phyloP scores from a whole-genome alignment of 75 land plant species.

The Pinus tabuliformis region DNA sequence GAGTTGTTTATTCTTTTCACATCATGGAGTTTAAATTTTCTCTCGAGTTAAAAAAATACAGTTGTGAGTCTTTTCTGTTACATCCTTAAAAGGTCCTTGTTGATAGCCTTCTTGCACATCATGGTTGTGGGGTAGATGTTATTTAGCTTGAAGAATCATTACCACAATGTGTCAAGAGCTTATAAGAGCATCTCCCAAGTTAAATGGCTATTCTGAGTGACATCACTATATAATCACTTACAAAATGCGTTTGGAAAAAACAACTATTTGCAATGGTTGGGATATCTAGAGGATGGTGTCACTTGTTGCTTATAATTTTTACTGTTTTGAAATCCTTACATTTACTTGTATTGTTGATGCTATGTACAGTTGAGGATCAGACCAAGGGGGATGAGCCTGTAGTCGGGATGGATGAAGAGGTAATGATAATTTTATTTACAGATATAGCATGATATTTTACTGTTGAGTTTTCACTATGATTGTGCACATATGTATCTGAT shows the following conservation, averaged over 20 bases:
- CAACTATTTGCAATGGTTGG: too few species aligned
- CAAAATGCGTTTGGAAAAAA: too few species aligned
- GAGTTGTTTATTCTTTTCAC: neutral
- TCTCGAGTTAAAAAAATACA: neutral
- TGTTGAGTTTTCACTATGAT: neutral
- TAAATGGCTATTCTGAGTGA: too few species aligned
- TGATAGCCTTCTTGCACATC: neutral
- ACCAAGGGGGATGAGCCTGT: neutral
- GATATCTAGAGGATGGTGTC: too few species aligned
- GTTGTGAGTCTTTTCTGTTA: neutral
- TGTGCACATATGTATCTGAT: neutral
- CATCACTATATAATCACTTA: too few species aligned
- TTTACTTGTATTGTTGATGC: too few species aligned
- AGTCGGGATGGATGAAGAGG: conserved; percentile 1
- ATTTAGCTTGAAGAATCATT: neutral
- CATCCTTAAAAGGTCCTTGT: neutral
- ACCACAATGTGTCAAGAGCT: too few species aligned
- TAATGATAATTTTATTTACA: neutral
- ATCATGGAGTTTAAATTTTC: neutral
- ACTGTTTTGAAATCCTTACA: too few species aligned
- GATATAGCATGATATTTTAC: neutral
- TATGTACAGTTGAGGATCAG: neutral
- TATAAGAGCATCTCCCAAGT: too few species aligned
- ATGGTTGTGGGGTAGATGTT: neutral
- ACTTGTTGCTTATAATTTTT: too few species aligned